phyloP scores from a whole-genome alignment of 108 stramenopile genomes.

The Discostella pseudostelligera region DNA sequence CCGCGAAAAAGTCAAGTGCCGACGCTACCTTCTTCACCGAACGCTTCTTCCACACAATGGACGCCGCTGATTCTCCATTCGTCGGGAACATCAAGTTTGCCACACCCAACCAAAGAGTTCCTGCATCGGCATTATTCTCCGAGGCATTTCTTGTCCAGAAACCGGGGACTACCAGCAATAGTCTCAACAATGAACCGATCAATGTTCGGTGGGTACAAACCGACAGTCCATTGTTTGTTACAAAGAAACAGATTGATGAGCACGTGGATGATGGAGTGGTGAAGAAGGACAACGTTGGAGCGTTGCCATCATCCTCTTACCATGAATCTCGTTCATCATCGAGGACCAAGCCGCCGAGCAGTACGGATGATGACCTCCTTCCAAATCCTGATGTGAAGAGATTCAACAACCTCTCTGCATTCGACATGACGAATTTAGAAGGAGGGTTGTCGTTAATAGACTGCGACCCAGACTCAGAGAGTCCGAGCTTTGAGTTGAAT shows the following conservation, averaged over 20 bases:
- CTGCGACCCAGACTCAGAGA: slow-evolving; percentile 12
- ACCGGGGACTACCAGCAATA: background rate
- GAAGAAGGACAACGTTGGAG: background rate
- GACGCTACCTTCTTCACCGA: slow-evolving; percentile 18
- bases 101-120: slow-evolving; percentile 14
- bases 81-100: slow-evolving; percentile 39
- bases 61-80: slow-evolving; percentile 30
- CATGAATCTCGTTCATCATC: background rate
- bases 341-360: slow-evolving; percentile 12
- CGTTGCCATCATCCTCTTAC: background rate
- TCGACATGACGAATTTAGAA: slow-evolving; percentile 28
- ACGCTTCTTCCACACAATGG: slow-evolving; percentile 7
- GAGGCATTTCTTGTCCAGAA: slow-evolving; percentile 39
- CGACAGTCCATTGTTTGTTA: slow-evolving; percentile 41
- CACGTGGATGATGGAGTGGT: background rate
- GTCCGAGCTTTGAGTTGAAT: slow-evolving; percentile 23
- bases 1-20: background rate
- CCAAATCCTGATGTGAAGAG: slow-evolving; percentile 5
- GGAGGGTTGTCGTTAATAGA: slow-evolving; percentile 8
- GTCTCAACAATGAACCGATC: background rate
- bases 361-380: background rate
- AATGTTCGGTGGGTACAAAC: slow-evolving; percentile 26
- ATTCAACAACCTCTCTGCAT: slow-evolving; percentile 4
- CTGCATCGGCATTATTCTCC: slow-evolving; percentile 36
- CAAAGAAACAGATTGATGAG: slow-evolving; percentile 12